A percentile compares a stretch with the other conserved stretches of the same genome.
These are phyloP conservation scores for Candida neerlandica DNA, from an alignment of 1,139 yeast genomes.

Conservation along the genomic window DNA sequence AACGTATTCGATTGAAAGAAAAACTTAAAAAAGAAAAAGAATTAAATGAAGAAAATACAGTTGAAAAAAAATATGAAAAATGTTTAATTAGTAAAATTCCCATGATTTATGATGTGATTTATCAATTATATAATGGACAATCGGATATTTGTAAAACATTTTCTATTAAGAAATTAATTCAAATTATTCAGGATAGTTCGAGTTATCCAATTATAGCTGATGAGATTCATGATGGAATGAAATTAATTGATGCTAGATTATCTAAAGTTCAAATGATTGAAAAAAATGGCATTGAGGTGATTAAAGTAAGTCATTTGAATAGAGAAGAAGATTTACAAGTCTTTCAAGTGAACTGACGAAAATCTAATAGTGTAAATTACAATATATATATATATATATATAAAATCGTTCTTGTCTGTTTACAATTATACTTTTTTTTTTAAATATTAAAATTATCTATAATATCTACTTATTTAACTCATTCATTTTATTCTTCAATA, in stretches of 20 bases:
- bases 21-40: slow-evolving; percentile 19
- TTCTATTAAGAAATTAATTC: slow-evolving; percentile 28
- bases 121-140: slow-evolving; percentile 27
- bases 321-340: slow-evolving; percentile 29
- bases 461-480: slow-evolving; percentile 1
- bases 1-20: slow-evolving; percentile 44
- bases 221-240: slow-evolving; percentile 35
- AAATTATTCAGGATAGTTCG: slow-evolving; percentile 38
- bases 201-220: slow-evolving; percentile 32
- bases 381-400: neutral
- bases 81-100: slow-evolving; percentile 46
- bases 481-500: slow-evolving; percentile 3
- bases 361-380: neutral
- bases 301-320: slow-evolving; percentile 29
- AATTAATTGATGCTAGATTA: slow-evolving; percentile 21
- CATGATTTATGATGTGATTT: slow-evolving; percentile 39
- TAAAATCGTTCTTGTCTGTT: neutral
- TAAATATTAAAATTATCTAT: slow-evolving; percentile 5
- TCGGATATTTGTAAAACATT: slow-evolving; percentile 19
- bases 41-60: slow-evolving; percentile 19
- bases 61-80: slow-evolving; percentile 36
- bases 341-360: slow-evolving; percentile 10
- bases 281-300: slow-evolving; percentile 28
- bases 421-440: neutral
- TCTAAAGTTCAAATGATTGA: slow-evolving; percentile 20